phyloP scores from a whole-genome alignment of 2,329 filamentous ascomycete genomes.

The Stachybotrys chartarum region DNA sequence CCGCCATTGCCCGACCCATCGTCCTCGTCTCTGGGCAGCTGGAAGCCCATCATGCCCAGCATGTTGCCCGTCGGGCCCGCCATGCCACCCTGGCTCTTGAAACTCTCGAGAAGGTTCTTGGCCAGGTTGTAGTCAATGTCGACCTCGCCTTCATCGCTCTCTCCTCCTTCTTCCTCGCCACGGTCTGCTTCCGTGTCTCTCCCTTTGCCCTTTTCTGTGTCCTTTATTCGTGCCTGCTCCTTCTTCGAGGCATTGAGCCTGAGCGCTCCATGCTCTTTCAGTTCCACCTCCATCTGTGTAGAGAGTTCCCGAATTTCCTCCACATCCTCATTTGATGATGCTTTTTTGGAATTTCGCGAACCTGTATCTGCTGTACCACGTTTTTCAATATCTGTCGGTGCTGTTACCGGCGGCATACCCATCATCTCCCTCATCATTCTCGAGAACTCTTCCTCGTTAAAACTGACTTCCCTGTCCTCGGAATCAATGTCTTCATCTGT shows the following conservation, averaged over 20 bases:
- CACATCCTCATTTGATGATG: constrained; percentile 37
- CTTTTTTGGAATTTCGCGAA: background rate
- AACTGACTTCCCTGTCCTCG: constrained; percentile 69
- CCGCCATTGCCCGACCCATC: constrained; percentile 25
- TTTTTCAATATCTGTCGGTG: background rate
- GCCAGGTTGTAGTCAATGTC: constrained; percentile 82
- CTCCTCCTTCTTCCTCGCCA: constrained; percentile 40
- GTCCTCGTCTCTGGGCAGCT: constrained; percentile 72
- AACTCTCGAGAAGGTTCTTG: constrained; percentile 84
- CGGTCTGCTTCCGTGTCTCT: constrained; percentile 8
- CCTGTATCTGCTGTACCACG: background rate
- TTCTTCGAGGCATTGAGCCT: constrained; percentile 36
- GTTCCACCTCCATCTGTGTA: constrained; percentile 64
- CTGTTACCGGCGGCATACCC: constrained; percentile 44
- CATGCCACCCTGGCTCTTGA: constrained; percentile 82
- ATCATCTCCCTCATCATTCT: constrained; percentile 91
- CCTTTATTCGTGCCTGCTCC: constrained; percentile 21
- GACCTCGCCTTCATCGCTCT: constrained; percentile 52
- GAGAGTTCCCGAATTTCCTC: constrained; percentile 59
- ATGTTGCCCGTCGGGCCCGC: constrained; percentile 84
- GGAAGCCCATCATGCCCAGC: constrained; percentile 77
- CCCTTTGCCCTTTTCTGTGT: constrained; percentile 11
- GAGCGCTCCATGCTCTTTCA: constrained; percentile 62
- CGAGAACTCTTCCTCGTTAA: constrained; percentile 79
- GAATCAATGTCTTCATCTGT: constrained; percentile 49